Conservation (phyloP, 2,329 filamentous ascomycete species). For the Fusarium proliferatum region DNA sequence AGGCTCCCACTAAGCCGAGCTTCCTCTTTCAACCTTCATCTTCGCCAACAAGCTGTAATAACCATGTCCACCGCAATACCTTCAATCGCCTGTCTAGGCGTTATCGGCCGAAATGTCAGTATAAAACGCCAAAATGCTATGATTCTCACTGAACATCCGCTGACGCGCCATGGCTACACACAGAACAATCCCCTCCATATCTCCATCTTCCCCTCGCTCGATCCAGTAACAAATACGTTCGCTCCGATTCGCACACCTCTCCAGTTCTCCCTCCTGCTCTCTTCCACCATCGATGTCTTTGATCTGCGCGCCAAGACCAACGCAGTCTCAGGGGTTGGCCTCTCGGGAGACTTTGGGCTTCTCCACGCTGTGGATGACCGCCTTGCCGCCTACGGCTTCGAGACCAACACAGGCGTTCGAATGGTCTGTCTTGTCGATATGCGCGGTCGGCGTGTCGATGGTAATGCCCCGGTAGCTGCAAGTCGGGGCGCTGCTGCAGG, state of each 20-base stretch:
- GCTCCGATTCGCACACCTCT: constrained; percentile 76
- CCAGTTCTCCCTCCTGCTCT: constrained; percentile 91
- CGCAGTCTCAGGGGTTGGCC: constrained; percentile 58
- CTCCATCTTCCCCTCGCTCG: constrained; percentile 84
- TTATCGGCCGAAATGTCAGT: constrained; percentile 91
- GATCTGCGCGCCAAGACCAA: constrained; percentile 82
- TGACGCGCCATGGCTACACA: constrained; percentile 52
- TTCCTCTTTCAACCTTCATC: constrained; percentile 31
- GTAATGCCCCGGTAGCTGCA: constrained; percentile 31
- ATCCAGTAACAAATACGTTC: constrained; percentile 63
- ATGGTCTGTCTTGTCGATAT: constrained; percentile 93
- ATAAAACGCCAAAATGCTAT: background rate
- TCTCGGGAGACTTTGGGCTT: constrained; percentile 88
- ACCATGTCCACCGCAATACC: constrained; percentile 73
- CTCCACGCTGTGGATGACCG: constrained; percentile 95
- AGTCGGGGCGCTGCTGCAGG: constrained; percentile 65
- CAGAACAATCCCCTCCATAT: constrained; percentile 98
- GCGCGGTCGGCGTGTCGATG: constrained; percentile 72
- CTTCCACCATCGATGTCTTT: constrained; percentile 93
- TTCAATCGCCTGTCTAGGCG: constrained; percentile 90
- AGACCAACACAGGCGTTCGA: constrained; percentile 95
- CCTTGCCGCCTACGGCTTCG: constrained; percentile 92
- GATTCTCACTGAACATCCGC: background rate
- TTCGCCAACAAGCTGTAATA: constrained; percentile 23
- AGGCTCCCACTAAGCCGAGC: constrained; percentile 34